Conservation (phyloP, 345 rosid genomes). For the Aquilaria malaccensis region DNA sequence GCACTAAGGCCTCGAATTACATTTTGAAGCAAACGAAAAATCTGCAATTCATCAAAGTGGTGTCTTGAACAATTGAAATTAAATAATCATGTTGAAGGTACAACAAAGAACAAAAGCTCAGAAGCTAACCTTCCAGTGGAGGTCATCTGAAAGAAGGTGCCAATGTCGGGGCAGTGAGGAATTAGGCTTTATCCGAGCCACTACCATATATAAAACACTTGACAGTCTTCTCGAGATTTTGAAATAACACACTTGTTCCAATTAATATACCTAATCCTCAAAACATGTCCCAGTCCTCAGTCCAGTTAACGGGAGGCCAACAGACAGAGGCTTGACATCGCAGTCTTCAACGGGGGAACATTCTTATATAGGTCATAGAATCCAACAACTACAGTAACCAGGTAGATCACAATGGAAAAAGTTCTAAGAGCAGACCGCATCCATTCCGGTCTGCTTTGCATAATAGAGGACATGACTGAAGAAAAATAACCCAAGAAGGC, state of each 20-base stretch:
- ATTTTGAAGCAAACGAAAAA: conserved; percentile 14
- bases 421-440: conserved; percentile 11
- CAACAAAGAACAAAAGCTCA: background rate
- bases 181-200: background rate
- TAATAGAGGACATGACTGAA: conserved; percentile 18
- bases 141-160: conserved; percentile 16
- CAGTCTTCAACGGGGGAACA: conserved; percentile 12
- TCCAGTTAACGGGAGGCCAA: conserved; percentile 18
- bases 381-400: conserved; percentile 16
- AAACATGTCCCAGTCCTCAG: conserved; percentile 20
- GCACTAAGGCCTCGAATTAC: conserved; percentile 11
- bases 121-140: conserved; percentile 12
- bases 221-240: conserved; percentile 13
- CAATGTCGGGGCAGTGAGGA: conserved; percentile 12
- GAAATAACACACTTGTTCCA: conserved; percentile 20
- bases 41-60: conserved; percentile 3
- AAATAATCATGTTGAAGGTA: too few relatives aligned
- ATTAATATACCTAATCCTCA: conserved; percentile 13
- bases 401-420: conserved; percentile 10
- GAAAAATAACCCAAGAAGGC: conserved; percentile 23
- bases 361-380: conserved; percentile 23
- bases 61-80: too few relatives aligned
- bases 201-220: conserved; percentile 9
- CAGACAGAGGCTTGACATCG: conserved; percentile 14
- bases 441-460: conserved; percentile 17